phyloP scores from a whole-genome alignment of 371 early-diverging fungal species.

The Rhizomucor miehei region DNA sequence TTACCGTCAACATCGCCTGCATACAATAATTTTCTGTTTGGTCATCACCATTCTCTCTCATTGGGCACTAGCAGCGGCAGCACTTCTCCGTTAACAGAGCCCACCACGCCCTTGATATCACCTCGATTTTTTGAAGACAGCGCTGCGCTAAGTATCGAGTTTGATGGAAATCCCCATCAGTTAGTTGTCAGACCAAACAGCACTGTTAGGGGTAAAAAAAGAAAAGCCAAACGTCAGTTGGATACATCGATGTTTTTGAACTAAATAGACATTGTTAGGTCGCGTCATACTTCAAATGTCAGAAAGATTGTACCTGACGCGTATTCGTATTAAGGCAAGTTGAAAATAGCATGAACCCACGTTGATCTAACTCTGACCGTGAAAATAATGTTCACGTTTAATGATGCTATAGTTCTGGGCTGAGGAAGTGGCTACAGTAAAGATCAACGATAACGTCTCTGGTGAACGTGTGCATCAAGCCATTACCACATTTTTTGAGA shows the following conservation, averaged over 20 bases:
- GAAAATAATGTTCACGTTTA: neutral
- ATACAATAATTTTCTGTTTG: slow-evolving; percentile 1
- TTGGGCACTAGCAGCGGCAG: slow-evolving; percentile 3
- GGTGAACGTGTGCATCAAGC: slow-evolving; percentile 13
- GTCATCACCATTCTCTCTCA: slow-evolving; percentile 9
- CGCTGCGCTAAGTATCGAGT: slow-evolving; percentile 17
- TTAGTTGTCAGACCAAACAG: slow-evolving; percentile 39
- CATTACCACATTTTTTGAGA: slow-evolving; percentile 29
- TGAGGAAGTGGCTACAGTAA: slow-evolving; percentile 35
- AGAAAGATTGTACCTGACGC: slow-evolving; percentile 28
- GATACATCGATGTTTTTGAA: no score
- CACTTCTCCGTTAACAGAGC: neutral
- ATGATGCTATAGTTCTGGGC: slow-evolving; percentile 51
- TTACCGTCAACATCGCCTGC: slow-evolving; percentile 9
- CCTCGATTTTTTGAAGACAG: neutral
- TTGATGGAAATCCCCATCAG: slow-evolving; percentile 40
- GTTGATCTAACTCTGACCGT: neutral
- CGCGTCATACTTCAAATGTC: slow-evolving; percentile 26
- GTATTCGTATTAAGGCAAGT: slow-evolving; percentile 38
- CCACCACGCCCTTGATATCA: neutral
- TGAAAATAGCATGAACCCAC: neutral
- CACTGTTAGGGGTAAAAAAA: slow-evolving; percentile 35
- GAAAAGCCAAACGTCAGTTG: no score
- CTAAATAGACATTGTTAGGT: slow-evolving; percentile 13
- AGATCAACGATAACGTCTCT: slow-evolving; percentile 13